Base-by-base conservation (phyloP, 768 basidiomycete species). In the Tulasnella sp. region DNA sequence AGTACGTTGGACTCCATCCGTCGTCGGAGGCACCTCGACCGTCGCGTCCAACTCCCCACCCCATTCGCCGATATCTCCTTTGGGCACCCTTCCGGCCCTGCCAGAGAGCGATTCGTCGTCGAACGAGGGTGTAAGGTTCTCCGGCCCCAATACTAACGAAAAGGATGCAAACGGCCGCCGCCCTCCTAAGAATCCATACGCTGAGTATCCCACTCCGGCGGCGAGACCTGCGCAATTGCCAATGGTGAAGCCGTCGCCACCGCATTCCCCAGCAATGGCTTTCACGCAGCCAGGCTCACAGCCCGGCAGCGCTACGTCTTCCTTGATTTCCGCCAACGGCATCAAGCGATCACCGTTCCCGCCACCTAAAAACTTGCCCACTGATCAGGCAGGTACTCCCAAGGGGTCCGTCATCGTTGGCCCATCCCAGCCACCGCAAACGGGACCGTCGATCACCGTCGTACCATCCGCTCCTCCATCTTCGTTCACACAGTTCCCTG, bases 1-100 rank as follows among this genome's bases (percentile, higher is more conserved):
- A 51, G 89, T 88, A 10, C 87, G 84, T 78, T 90, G 89, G 83
- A 86, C 88, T 7, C 86, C 88, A 0, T 86, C 87, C 5, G 86
- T 86, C 9, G 81, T 81, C 1, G 86, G 85, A 35, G 85, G 85
- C 78, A 40, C 81, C 73, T 79, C 46, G 78, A 76, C 81, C 76
- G 51, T 80, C 79, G 82, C 77, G 26, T 73, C 46, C 26, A 55
- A 74, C 2, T 82, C 82, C 4, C 80, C 80, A 35, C 77, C 77
- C 35, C 48, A 42, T 67, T 79, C 81, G 13, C 76, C 79, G 1
- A 74, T 48, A 6, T 76, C 79, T 9, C 57, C 67, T 15, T 11
- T 42, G 26, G 61, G 32, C 9, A 46, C 29, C 18, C 46, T 70
- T 69, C 67, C 74, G 3, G 40, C 78, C 5, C 67, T 79, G 9